Evolutionary conservation across 2,329 filamentous ascomycete genomes (phyloP), one percentile per base, ranked within the genome.

Genomic region (Pyricularia grisea): DNA sequence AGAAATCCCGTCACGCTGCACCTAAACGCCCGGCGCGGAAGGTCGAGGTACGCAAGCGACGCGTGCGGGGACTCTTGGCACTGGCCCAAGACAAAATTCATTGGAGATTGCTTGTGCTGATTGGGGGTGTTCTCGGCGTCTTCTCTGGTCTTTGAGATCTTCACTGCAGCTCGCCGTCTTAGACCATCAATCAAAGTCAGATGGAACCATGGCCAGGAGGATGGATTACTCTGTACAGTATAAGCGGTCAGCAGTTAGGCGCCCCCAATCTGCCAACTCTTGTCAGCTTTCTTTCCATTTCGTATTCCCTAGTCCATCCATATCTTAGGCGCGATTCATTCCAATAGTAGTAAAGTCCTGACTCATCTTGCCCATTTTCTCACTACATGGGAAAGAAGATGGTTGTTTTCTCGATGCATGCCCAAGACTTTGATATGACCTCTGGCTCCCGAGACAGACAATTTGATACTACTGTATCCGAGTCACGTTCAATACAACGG

Each of bases 1-100:
- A 74, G 63, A 14, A 36, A 12, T 25, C n/a, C 69, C 28, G 72
- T 77, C 75, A 77, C 75, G 69, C 72, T 75, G 74, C 75, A 76
- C 70, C 27, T 77, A 75, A 70, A 77, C 75, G 75, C 75, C 74
- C 58, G 58, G 58, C 58, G 58, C 23, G 58, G 11, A 27, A 27
- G 11, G 58, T 20, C 23, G 17, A 28, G 58, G 58, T 10, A 25
- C 4, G 42, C 42, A 61, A 61, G 58, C 58, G 58, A 61, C 58
- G 58, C 58, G n/a, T 27, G 23, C 23, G 58, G 23, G 23, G 58
- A n/a, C 11, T 4, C 11, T 25, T 25, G 58, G 58, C 58, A 7
- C 23, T 9, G 17, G 11, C 9, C 55, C 55, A 4, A 55, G n/a
- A 20, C n/a, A 17, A 20, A 20, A 55, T 55, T 55, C 5, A 55